Percentiles rank a stretch among this genome's conserved stretches.
Conservation (phyloP, 2,329 filamentous ascomycete species). For the Colletotrichum sp. region DNA sequence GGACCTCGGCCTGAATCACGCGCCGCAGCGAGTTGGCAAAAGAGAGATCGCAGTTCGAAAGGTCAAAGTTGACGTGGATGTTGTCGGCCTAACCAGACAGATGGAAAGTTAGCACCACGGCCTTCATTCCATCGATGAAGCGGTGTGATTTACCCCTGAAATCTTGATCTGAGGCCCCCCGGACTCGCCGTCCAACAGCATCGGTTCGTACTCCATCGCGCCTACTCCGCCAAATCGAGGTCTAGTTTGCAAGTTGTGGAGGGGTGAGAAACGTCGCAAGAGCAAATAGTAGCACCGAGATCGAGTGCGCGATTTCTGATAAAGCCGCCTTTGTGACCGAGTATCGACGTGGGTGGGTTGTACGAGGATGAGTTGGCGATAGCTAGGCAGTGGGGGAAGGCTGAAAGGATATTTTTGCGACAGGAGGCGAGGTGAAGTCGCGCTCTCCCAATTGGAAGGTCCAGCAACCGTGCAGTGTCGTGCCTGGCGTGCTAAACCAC, state of each 20-base stretch:
- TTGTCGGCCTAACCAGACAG: conserved; percentile 68
- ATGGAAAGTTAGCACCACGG: conserved; percentile 16
- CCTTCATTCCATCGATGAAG: neutral
- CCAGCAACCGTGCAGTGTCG: neutral
- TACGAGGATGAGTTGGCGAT: neutral
- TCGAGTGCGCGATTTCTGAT: neutral
- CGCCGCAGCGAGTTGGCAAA: conserved; percentile 94
- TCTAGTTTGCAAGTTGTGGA: neutral
- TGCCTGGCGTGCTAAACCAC: neutral
- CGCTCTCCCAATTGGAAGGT: conserved; percentile 13
- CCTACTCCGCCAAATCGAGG: neutral
- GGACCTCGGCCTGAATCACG: conserved; percentile 90
- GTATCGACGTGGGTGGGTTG: neutral
- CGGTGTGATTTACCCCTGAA: conserved; percentile 51
- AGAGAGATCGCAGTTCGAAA: conserved; percentile 86
- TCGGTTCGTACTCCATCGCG: conserved; percentile 64
- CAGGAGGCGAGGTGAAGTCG: conserved; percentile 4
- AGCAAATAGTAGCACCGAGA: neutral
- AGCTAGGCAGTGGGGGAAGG: conserved; percentile 8
- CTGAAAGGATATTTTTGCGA: conserved; percentile 22
- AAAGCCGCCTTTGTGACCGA: neutral
- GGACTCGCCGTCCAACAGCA: conserved; percentile 64
- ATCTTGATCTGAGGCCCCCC: conserved; percentile 65
- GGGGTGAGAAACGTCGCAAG: neutral
- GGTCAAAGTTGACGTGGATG: conserved; percentile 87